Conservation (phyloP, 177 flowering plant species). For the Vitis hybrid region DNA sequence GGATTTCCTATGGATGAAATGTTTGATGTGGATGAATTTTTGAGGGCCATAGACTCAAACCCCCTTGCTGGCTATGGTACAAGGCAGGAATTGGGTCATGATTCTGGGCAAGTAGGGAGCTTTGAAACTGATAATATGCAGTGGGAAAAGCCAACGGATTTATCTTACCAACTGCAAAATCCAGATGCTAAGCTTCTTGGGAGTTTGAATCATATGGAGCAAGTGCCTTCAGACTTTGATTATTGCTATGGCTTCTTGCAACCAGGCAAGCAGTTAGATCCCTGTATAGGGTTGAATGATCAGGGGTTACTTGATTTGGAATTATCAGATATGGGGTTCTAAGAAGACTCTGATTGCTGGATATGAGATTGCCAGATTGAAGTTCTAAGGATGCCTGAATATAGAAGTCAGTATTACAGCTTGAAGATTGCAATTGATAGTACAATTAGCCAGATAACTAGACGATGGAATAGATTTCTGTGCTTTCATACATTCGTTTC, state of each 20-base stretch:
- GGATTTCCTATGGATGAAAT: conserved; percentile 36
- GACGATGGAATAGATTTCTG: background rate
- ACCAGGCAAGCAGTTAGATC: conserved; percentile 9
- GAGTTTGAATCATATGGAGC: conserved; percentile 35
- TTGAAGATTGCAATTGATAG: background rate
- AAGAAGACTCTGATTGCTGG: background rate
- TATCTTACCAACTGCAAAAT: conserved; percentile 36
- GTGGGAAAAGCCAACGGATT: conserved; percentile 19
- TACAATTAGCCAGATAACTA: too few relatives aligned
- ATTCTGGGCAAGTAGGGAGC: background rate
- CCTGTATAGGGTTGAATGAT: conserved; percentile 12
- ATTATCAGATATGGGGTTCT: conserved; percentile 17
- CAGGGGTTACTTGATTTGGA: conserved; percentile 13
- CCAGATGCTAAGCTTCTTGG: conserved; percentile 46
- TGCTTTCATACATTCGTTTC: background rate
- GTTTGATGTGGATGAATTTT: conserved; percentile 57
- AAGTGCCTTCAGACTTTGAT: conserved; percentile 18
- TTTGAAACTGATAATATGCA: background rate
- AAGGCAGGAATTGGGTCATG: conserved; percentile 1
- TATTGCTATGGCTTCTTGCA: conserved; percentile 36
- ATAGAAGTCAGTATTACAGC: background rate
- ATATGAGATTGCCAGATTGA: too few relatives aligned
- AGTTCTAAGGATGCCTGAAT: too few relatives aligned
- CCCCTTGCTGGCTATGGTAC: background rate
- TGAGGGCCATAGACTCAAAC: conserved; percentile 26